Conservation (phyloP, 2,329 filamentous ascomycete species). For the Ophiocordyceps polyrhachis-furcata region DNA sequence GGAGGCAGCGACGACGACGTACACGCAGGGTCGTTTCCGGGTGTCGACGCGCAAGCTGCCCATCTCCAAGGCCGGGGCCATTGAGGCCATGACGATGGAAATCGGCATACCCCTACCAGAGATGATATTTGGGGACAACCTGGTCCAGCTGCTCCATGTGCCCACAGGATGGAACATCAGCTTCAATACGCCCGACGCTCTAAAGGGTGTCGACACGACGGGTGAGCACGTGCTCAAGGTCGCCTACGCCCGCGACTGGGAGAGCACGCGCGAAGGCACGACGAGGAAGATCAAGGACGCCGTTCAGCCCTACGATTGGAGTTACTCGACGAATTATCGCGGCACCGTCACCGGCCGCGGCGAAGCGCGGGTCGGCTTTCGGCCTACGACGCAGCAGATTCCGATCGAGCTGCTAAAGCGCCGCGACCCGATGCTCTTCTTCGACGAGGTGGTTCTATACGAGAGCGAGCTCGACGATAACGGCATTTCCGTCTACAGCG, state of each 20-base stretch:
- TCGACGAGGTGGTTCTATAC: constrained; percentile 89
- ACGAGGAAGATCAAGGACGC: constrained; percentile 82
- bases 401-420: constrained; percentile 73
- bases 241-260: constrained; percentile 80
- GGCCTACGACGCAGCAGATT: constrained; percentile 31
- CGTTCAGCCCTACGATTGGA: constrained; percentile 96
- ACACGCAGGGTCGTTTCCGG: constrained; percentile 47
- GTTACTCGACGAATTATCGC: constrained; percentile 75
- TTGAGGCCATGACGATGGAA: constrained; percentile 62
- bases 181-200: constrained; percentile 73
- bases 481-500: constrained; percentile 75
- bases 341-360: constrained; percentile 38
- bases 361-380: constrained; percentile 9
- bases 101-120: constrained; percentile 82
- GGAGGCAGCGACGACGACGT: constrained; percentile 33
- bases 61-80: constrained; percentile 80
- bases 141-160: constrained; percentile 56
- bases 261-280: constrained; percentile 46
- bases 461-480: constrained; percentile 98
- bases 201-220: constrained; percentile 89
- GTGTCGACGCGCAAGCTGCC: constrained; percentile 78
- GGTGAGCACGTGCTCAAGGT: constrained; percentile 82
- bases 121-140: constrained; percentile 98
- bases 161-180: constrained; percentile 57
- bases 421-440: constrained; percentile 88